phyloP scores from a whole-genome alignment of 2,329 filamentous ascomycete species.

The Sarocladium kiliense region DNA sequence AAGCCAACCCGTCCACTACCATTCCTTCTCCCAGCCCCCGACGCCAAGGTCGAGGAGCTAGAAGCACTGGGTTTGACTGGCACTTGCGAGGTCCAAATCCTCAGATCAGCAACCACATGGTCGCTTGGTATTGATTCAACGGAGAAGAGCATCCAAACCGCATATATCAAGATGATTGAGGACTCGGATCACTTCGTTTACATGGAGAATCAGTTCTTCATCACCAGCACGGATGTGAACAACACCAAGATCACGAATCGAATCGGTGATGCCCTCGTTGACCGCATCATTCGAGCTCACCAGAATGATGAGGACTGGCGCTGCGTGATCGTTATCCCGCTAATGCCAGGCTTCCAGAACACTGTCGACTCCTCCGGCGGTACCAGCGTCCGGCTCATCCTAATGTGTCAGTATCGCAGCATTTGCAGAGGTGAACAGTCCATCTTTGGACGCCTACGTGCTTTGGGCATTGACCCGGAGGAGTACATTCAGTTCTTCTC shows the following conservation, averaged over 20 bases:
- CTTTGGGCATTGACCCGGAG: slow-evolving; percentile 80
- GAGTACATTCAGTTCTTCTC: slow-evolving; percentile 96
- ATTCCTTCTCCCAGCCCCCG: slow-evolving; percentile 87
- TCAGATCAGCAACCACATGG: slow-evolving; percentile 87
- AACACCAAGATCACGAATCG: slow-evolving; percentile 84
- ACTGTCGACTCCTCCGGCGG: slow-evolving; percentile 92
- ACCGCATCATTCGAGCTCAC: slow-evolving; percentile 81
- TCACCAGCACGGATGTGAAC: slow-evolving; percentile 86
- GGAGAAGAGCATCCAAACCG: slow-evolving; percentile 93
- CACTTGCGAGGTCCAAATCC: slow-evolving; percentile 93
- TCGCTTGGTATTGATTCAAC: slow-evolving; percentile 83
- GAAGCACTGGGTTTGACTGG: slow-evolving; percentile 84
- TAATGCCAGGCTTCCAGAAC: slow-evolving; percentile 98
- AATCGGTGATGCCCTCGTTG: slow-evolving; percentile 90
- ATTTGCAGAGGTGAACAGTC: slow-evolving; percentile 90
- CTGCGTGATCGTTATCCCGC: slow-evolving; percentile 81
- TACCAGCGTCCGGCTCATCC: slow-evolving; percentile 88
- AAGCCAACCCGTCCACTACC: slow-evolving; percentile 92
- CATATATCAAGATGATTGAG: slow-evolving; percentile 91
- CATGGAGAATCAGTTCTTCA: slow-evolving; percentile 98
- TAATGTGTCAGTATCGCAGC: slow-evolving; percentile 94
- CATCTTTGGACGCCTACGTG: slow-evolving; percentile 81
- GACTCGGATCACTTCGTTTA: slow-evolving; percentile 97
- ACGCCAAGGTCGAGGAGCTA: slow-evolving; percentile 81
- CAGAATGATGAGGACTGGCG: slow-evolving; percentile 86